phyloP scores from a whole-genome alignment of 2,329 filamentous ascomycete species.

The Penicillium capsulatum region DNA sequence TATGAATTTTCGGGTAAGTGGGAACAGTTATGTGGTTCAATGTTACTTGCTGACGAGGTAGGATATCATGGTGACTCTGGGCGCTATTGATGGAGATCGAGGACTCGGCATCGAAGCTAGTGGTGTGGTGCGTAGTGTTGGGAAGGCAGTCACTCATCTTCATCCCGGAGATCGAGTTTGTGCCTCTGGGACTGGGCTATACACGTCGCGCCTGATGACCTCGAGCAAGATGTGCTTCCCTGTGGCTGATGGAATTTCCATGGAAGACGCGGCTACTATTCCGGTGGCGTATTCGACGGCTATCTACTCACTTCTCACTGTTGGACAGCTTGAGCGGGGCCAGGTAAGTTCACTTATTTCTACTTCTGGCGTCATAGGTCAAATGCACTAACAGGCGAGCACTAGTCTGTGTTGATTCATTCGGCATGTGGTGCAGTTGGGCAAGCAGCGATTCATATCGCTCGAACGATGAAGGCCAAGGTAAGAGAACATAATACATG shows the following conservation, averaged over 20 bases:
- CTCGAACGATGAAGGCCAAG: constrained; percentile 5
- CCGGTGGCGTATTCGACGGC: constrained; percentile 13
- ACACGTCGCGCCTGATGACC: neutral
- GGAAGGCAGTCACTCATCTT: constrained; percentile 21
- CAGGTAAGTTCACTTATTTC: constrained; percentile 12
- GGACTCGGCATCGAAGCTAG: constrained; percentile 30
- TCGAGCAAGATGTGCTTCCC: neutral
- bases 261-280: constrained; percentile 18
- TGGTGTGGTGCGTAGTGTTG: constrained; percentile 29
- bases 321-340: constrained; percentile 20
- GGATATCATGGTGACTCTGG: constrained; percentile 34
- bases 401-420: constrained; percentile 24
- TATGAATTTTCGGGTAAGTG: constrained; percentile 30
- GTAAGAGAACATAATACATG: neutral
- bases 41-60: too few relatives aligned
- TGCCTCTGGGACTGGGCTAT: neutral
- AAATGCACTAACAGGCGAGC: too few relatives aligned
- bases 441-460: constrained; percentile 20
- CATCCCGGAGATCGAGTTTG: constrained; percentile 31
- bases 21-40: neutral
- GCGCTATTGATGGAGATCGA: constrained; percentile 22
- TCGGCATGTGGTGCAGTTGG: constrained; percentile 22
- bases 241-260: constrained; percentile 9
- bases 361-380: neutral
- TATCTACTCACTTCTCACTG: constrained; percentile 19